These are phyloP conservation scores for Reticulomyxa filosa DNA, from an alignment of 78 protist species.

Conservation along the genomic window DNA sequence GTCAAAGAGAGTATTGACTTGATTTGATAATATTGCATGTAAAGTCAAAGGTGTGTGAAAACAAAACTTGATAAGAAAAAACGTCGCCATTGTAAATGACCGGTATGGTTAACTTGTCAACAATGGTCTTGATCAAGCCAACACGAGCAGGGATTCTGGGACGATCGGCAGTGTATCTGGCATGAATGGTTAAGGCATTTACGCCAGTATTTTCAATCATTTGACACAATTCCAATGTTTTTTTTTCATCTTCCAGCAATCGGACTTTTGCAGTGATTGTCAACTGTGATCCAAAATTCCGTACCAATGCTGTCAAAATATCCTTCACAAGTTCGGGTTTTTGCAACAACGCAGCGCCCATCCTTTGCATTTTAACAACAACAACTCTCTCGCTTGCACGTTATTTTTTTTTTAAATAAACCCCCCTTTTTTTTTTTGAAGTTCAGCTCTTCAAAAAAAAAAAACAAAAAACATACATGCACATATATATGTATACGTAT, in stretches of 20 bases:
- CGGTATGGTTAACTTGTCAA: neutral
- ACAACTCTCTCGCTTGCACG: neutral
- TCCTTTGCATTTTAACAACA: neutral
- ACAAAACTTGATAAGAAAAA: no score
- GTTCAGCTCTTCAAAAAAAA: no score
- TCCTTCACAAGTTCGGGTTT: neutral
- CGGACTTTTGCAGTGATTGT: constrained; percentile 45
- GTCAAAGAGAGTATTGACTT: neutral
- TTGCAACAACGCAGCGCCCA: neutral
- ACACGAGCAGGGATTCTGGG: constrained; percentile 8
- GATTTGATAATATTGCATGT: neutral
- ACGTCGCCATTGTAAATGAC: neutral
- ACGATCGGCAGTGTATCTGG: neutral
- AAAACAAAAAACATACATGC: no score
- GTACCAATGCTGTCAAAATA: neutral
- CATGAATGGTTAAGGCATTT: constrained; percentile 32
- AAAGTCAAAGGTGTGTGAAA: neutral
- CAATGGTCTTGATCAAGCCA: neutral
- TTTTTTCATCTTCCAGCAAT: constrained; percentile 12
- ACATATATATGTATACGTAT: constrained; percentile 48
- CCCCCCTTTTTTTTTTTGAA: constrained; percentile 8
- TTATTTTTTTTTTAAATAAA: no score
- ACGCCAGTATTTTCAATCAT: constrained; percentile 24
- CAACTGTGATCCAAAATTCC: neutral
- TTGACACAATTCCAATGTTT: constrained; percentile 3